Evolutionary conservation across 257 asterid genomes (phyloP), one percentile per base, ranked within the genome.

Genomic region (Phtheirospermum japonicum): DNA sequence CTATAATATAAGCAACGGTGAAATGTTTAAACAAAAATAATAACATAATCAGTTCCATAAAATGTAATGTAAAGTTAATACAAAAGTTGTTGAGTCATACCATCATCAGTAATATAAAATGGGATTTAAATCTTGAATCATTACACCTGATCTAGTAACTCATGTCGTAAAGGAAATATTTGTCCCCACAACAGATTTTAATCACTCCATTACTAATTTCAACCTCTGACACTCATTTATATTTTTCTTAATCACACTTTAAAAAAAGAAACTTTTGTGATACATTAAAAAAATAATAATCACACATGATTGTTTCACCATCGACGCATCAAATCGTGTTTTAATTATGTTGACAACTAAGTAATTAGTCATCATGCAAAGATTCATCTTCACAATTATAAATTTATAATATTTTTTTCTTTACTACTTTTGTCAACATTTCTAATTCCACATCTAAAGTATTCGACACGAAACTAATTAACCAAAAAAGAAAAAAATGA

Each of bases 181-280:
- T 73, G 82, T 65, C 71, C 57, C 62, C 60, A 66, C 67, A 53
- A 53, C 28, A 69, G 59, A 57, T 78, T 65, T 16, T 68, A 75
- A 78, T 79, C 78, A 79, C 72, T 72, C 58, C 69, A 64, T 60
- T 57, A 61, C 72, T 75, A n/a, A n/a, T n/a, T n/a, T n/a, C n/a
- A n/a, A n/a, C n/a, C n/a, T n/a, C n/a, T 58, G 75, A 36, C 48
- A 62, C 4, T 18, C 40, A 50, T 31, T 2, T 51, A 23, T 52
- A 48, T 51, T 23, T 39, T 59, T 9, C 14, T 59, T 30, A 13
- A 59, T 28, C 33, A 20, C 64, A 37, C 50, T 59, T 36, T 59
- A 7, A 6, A 61, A 6, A 61, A 45, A 28, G 46, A 43, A 62
- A 48, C 30, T 61, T 61, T 33, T 5, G 1, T 33, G 7, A 33